Percentiles rank a stretch among this genome's conserved stretches.
Evolutionary conservation across 352 stramenopile species (phyloP).

Genomic region (Phytopythium ostracodes): DNA sequence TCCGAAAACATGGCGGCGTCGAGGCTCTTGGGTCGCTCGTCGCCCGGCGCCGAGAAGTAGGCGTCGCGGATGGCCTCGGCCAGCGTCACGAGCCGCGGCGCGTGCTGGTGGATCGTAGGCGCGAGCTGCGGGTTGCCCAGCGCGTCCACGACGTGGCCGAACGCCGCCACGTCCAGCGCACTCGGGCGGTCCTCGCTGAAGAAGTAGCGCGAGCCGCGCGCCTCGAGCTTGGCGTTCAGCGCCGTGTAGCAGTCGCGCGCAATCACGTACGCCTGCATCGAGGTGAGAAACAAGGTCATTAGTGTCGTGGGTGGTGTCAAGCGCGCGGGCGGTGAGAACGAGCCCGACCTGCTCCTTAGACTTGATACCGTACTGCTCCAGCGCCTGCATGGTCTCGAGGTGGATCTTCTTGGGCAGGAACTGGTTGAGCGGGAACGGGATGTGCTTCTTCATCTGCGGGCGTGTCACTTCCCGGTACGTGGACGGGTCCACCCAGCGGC

Average conservation of each 20-base stretch:
- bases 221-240: conserved; percentile 77
- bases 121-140: conserved; percentile 69
- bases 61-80: conserved; percentile 66
- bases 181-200: conserved; percentile 59
- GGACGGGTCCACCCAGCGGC: conserved; percentile 78
- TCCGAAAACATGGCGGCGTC: conserved; percentile 50
- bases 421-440: conserved; percentile 82
- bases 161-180: conserved; percentile 74
- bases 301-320: neutral
- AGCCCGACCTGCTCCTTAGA: conserved; percentile 58
- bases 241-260: conserved; percentile 83
- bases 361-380: conserved; percentile 48
- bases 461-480: conserved; percentile 85
- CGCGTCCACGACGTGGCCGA: conserved; percentile 80
- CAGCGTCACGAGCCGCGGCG: conserved; percentile 65
- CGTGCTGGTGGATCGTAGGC: conserved; percentile 69
- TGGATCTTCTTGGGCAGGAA: conserved; percentile 86
- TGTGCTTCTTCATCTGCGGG: conserved; percentile 71
- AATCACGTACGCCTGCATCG: conserved; percentile 55
- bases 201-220: conserved; percentile 49
- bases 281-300: neutral
- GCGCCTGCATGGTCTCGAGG: conserved; percentile 52
- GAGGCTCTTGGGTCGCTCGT: conserved; percentile 33
- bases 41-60: conserved; percentile 48
- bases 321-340: neutral